Percentiles rank a stretch among this genome's conserved stretches.
phyloP scores from a whole-genome alignment of 176 grass and related monocot species.

The Oryza rufipogon region DNA sequence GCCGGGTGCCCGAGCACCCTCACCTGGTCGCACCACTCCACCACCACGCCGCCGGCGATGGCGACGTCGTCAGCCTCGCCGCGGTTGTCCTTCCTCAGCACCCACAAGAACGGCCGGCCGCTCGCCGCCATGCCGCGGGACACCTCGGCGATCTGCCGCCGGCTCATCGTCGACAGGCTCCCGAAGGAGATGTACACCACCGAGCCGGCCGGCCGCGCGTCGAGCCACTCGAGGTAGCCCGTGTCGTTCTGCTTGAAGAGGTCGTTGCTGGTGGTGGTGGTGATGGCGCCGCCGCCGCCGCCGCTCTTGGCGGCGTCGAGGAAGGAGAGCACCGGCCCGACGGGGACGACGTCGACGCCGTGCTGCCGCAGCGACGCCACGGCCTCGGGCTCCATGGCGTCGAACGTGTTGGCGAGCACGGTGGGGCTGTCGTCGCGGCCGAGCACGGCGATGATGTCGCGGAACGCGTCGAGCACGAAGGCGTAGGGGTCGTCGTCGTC shows the following conservation, averaged over 20 bases:
- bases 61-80: not conserved
- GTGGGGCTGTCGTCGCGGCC: slow-evolving; percentile 10
- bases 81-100: slow-evolving; percentile 68
- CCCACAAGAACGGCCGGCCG: slow-evolving; percentile 64
- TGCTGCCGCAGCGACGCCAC: slow-evolving; percentile 35
- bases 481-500: slow-evolving; percentile 39
- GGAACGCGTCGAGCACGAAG: slow-evolving; percentile 23
- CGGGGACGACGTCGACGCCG: slow-evolving; percentile 44
- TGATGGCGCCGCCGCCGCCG: not conserved
- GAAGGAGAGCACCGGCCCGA: slow-evolving; percentile 70
- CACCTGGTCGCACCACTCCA: slow-evolving; percentile 84
- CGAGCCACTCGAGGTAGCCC: slow-evolving; percentile 69
- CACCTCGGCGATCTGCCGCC: slow-evolving; percentile 61
- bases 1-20: slow-evolving; percentile 63
- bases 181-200: slow-evolving; percentile 86
- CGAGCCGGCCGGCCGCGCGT: slow-evolving; percentile 41
- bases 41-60: slow-evolving; percentile 41
- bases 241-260: slow-evolving; percentile 54
- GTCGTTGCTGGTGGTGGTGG: slow-evolving; percentile 17
- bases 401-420: slow-evolving; percentile 72
- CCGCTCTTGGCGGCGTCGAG: not conserved
- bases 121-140: slow-evolving; percentile 45
- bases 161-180: slow-evolving; percentile 60
- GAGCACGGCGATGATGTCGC: slow-evolving; percentile 37
- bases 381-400: slow-evolving; percentile 56